Evolutionary conservation across 78 protist species (phyloP).

Genomic region (Abeoforma whisleri): DNA sequence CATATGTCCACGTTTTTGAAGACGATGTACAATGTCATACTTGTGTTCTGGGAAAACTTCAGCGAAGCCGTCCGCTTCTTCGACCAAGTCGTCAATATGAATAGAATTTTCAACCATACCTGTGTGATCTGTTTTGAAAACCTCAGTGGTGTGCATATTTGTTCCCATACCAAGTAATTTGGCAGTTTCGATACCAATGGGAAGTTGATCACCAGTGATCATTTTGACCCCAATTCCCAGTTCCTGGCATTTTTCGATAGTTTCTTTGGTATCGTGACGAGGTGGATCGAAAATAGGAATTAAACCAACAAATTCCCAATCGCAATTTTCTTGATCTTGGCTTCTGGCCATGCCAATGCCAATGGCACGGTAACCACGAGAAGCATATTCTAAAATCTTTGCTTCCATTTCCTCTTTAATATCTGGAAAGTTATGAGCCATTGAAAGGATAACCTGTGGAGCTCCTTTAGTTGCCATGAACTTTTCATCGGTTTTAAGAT

Average conservation of each 20-base stretch:
- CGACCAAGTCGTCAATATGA: too few relatives aligned
- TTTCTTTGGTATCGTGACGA: slow-evolving; percentile 69
- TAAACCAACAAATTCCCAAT: slow-evolving; percentile 67
- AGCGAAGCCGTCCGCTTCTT: slow-evolving; percentile 68
- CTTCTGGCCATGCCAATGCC: slow-evolving; percentile 3
- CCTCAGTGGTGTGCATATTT: slow-evolving; percentile 48
- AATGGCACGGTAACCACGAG: slow-evolving; percentile 69
- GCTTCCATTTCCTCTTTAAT: slow-evolving; percentile 32
- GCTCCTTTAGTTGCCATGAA: slow-evolving; percentile 66
- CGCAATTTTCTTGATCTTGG: slow-evolving; percentile 27
- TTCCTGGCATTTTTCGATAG: slow-evolving; percentile 53
- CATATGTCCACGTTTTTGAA: slow-evolving; percentile 54
- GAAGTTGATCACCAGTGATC: slow-evolving; percentile 86
- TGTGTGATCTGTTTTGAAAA: too few relatives aligned
- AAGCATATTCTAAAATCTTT: slow-evolving; percentile 59
- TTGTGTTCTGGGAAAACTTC: slow-evolving; percentile 81
- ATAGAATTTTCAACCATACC: too few relatives aligned
- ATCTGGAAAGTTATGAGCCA: slow-evolving; percentile 49
- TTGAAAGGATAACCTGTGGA: slow-evolving; percentile 63
- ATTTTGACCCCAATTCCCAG: slow-evolving; percentile 76
- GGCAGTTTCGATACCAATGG: slow-evolving; percentile 71
- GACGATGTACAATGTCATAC: slow-evolving; percentile 68
- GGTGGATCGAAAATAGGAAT: slow-evolving; percentile 79
- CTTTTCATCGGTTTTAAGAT: slow-evolving; percentile 14
- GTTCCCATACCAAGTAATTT: slow-evolving; percentile 58